Base-by-base conservation (phyloP, 768 basidiomycete genomes). In the Leccinum subtestaceum region DNA sequence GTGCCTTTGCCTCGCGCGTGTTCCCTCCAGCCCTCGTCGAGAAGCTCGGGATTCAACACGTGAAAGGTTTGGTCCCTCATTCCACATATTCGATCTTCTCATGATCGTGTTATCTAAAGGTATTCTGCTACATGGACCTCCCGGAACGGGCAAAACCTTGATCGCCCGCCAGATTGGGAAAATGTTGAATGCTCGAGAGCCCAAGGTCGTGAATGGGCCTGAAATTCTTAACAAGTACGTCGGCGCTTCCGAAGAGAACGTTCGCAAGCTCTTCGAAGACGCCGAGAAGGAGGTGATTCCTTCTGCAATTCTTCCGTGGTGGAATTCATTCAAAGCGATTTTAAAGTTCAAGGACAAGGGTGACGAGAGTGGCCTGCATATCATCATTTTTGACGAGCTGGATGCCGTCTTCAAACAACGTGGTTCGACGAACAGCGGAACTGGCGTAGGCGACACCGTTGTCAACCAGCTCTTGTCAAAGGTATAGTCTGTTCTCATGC, bases 381-480 rank as follows among this genome's bases (percentile, higher is more conserved):
- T 99, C 77, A 98, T 99, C 77, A 99, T 99, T 61, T 99, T 99
- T 68, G 97, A 99, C 72, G 97, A 99, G 75, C 75, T 99, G 66
- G 97, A 99, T 69, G 97, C 97, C 15, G 92, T 99, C 63, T 98
- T 95, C 81, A 99, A 98, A 72, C 97, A 98, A 67, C 89, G 97
- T 83, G 97, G 97, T 5, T 92, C 93, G 8, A 91, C 88, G 1
- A 88, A 86, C 67, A 86, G 79, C 58, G 93, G 95, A 2, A 98
- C 97, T 9, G 97, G 97, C 49, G 97, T 99, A 5, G 96, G 95
- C n/a, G 97, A 99, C 73, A 98, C 89, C 19, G 92, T 98, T 19
- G 97, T 99, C 74, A 99, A 98, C 74, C 97, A 99, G 76, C 83
- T 99, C 51, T 81, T 99, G 15, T 96, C 97, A 25, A 99, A 99